These are phyloP conservation scores for Quercus tomentella DNA, from an alignment of 331 rosid species.

Conservation along the genomic window DNA sequence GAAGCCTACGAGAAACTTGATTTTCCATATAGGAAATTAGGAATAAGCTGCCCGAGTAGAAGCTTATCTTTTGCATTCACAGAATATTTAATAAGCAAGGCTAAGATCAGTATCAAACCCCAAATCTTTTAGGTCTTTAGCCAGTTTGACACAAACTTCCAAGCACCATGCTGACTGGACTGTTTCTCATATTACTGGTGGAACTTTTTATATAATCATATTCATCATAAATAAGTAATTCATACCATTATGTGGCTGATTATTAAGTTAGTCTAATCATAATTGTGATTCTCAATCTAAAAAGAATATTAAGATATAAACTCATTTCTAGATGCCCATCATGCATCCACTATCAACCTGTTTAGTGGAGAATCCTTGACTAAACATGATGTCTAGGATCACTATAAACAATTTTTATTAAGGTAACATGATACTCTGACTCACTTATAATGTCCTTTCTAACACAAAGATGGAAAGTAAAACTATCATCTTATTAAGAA, in stretches of 20 bases:
- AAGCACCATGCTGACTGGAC: background rate
- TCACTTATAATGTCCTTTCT: background rate
- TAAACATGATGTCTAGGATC: background rate
- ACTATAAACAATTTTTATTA: background rate
- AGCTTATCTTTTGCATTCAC: no score
- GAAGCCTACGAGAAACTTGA: no score
- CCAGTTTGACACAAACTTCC: conserved; percentile 7
- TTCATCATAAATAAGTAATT: background rate
- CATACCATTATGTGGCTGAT: background rate
- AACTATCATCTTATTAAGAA: no score
- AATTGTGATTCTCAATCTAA: background rate
- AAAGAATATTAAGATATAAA: background rate
- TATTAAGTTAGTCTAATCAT: background rate
- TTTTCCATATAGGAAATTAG: no score
- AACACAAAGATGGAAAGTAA: background rate
- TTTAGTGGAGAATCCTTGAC: background rate
- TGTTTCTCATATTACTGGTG: background rate
- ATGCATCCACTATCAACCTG: conserved; percentile 8
- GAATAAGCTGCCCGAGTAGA: no score
- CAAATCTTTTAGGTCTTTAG: background rate
- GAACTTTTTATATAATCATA: background rate
- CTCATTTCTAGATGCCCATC: background rate
- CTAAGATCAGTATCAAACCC: conserved; percentile 6
- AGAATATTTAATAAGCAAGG: background rate
- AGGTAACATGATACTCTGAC: background rate